These are phyloP conservation scores for Hydnomerulius pinastri DNA, from an alignment of 768 basidiomycete genomes.

Conservation along the genomic window DNA sequence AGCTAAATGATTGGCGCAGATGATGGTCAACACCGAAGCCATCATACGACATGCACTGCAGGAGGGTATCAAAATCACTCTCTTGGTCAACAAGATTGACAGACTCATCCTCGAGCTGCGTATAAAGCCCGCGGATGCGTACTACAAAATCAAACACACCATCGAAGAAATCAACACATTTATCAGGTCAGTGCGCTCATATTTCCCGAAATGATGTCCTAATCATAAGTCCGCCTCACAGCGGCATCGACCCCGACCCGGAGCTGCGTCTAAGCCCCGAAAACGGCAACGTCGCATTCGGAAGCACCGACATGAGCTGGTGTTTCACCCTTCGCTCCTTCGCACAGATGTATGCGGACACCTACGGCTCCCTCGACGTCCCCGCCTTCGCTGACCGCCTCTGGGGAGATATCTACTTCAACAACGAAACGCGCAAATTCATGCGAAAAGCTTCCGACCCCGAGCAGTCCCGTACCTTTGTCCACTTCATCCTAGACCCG, in stretches of 20 bases:
- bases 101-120: conserved; percentile 94
- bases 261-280: conserved; percentile 90
- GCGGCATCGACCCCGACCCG: conserved; percentile 86
- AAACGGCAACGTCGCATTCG: conserved; percentile 95
- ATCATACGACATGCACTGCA: conserved; percentile 87
- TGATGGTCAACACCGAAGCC: conserved; percentile 92
- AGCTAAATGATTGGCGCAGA: conserved; percentile 41
- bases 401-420: conserved; percentile 98
- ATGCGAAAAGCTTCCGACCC: conserved; percentile 77
- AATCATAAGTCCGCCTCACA: conserved; percentile 27
- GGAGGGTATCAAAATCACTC: conserved; percentile 85
- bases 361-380: conserved; percentile 86
- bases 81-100: conserved; percentile 98
- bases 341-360: conserved; percentile 94
- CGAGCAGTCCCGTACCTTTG: conserved; percentile 82
- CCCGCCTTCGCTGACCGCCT: conserved; percentile 83
- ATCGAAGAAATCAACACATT: conserved; percentile 98
- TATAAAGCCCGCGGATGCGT: conserved; percentile 94
- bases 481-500: conserved; percentile 95
- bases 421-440: conserved; percentile 83
- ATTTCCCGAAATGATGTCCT: neutral
- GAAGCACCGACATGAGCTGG: conserved; percentile 96
- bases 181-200: conserved; percentile 65
- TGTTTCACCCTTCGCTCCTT: conserved; percentile 95
- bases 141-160: conserved; percentile 98